Evolutionary conservation across 345 rosid genomes (phyloP).

Genomic region (Schrenkiella parvula): DNA sequence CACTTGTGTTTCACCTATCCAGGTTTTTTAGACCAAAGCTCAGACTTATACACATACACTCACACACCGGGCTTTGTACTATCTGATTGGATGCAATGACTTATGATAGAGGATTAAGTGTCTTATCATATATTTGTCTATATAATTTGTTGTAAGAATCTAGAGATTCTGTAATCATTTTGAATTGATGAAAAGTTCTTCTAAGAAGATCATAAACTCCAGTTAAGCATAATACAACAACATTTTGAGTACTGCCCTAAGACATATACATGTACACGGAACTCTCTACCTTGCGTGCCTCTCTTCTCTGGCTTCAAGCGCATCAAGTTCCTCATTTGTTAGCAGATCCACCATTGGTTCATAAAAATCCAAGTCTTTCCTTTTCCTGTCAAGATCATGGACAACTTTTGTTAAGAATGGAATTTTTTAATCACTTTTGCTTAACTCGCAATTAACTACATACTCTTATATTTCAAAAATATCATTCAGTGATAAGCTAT

Average conservation of each 20-base stretch:
- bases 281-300: conserved; percentile 42
- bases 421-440: not conserved
- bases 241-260: not conserved
- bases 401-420: not conserved
- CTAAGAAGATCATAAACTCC: not conserved
- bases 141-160: not conserved
- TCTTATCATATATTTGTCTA: not conserved
- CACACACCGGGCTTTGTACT: not conserved
- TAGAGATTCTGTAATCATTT: not conserved
- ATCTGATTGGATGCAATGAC: not conserved
- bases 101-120: not conserved
- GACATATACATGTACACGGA: not conserved
- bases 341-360: conserved; percentile 74
- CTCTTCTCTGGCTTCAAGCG: conserved; percentile 85
- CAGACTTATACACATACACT: not conserved
- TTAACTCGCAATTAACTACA: no score
- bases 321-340: conserved; percentile 79
- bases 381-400: conserved; percentile 52
- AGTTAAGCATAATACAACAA: conserved; percentile 16
- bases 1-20: conserved; percentile 14
- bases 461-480: not conserved
- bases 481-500: not conserved
- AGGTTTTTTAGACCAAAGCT: not conserved
- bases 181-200: not conserved
- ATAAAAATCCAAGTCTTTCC: conserved; percentile 87